Conservation (phyloP, 2,329 filamentous ascomycete genomes). For the Penicillium sp. region DNA sequence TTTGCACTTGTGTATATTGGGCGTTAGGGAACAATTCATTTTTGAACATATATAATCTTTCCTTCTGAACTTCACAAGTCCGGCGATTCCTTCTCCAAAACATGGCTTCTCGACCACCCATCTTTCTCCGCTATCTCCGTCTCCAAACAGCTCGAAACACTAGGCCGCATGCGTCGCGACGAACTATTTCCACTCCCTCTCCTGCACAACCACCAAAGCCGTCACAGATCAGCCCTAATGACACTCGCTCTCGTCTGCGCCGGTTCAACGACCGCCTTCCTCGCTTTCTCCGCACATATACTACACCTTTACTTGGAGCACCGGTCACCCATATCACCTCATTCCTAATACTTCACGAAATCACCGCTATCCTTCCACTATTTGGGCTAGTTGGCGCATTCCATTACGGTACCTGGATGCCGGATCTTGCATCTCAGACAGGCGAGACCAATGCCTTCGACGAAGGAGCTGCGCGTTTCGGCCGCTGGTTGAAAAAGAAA, state of each 20-base stretch:
- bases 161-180: constrained; percentile 11
- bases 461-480: constrained; percentile 70
- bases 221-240: constrained; percentile 18
- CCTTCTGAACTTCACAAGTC: too few relatives aligned
- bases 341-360: constrained; percentile 86
- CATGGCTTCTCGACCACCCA: constrained; percentile 12
- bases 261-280: constrained; percentile 55
- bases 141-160: constrained; percentile 9
- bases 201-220: constrained; percentile 14
- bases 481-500: constrained; percentile 71
- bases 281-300: constrained; percentile 65
- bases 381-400: constrained; percentile 72
- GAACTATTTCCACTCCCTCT: constrained; percentile 24
- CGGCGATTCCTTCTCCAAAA: neutral
- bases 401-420: constrained; percentile 74
- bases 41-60: neutral
- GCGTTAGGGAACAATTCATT: neutral
- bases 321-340: constrained; percentile 79
- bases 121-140: constrained; percentile 16
- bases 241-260: constrained; percentile 33
- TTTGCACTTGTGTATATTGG: neutral
- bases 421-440: constrained; percentile 45
- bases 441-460: constrained; percentile 35
- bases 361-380: constrained; percentile 81
- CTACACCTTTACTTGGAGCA: constrained; percentile 66